Evolutionary conservation across 164 flowering plant species (phyloP), one percentile per base, ranked within the genome.

Genomic region (Malania oleifera): DNA sequence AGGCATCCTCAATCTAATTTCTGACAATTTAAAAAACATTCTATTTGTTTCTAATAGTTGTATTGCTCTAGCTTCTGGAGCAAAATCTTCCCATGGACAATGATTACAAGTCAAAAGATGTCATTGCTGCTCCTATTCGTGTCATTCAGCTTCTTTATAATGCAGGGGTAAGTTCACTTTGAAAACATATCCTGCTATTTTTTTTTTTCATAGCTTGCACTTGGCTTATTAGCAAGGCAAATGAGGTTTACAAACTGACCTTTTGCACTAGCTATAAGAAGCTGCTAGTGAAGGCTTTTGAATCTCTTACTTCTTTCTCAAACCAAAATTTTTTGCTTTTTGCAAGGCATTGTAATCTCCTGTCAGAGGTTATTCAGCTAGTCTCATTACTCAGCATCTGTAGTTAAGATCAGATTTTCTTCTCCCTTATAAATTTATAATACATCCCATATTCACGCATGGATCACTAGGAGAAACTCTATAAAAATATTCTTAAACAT

Each of bases 61-160:
- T 34, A 14, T 52, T 39, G 23, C 37, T 61, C 37, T 63, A 92
- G 96, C 69, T 79, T 60, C 69, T 92, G 83, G 98, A 92, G 66
- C 70, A 78, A 73, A 87, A 89, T 80, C 96, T 92, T 64, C 98
- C 98, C 47, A 67, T 92, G 82, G 93, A 87, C 43, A 67, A 70
- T 61, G 59, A 61, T 2, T 92, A 81, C 72, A 92, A 92, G 67
- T 89, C 98, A 25, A 70, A 77, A 73, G 78, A 83, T 71, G 82
- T 92, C 28, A 71, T 43, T 70, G 85, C 95, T 64, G 96, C 98
- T 59, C 96, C 98, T 17, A 92, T 92, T 61, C 96, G 98, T 67
- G 98, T 92, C 59, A 73, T 92, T 54, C 86, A 67, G 59, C 90
- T 92, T 56, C 19, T 89, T 56, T 92, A 81, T 56, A 89, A 87